Evolutionary conservation across 257 asterid genomes (phyloP).

Genomic region (Capsicum baccatum): DNA sequence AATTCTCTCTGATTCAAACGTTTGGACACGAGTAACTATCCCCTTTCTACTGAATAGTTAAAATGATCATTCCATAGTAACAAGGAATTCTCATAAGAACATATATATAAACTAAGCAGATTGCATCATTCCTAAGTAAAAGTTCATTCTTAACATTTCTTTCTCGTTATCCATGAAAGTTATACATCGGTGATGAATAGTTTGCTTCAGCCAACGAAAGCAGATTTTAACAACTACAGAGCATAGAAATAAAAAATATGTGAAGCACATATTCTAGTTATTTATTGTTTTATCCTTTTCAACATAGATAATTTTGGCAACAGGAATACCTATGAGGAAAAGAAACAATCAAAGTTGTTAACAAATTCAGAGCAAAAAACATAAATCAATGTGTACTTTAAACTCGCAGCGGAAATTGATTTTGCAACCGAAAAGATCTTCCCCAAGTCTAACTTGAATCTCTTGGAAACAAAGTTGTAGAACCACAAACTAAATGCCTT

Average conservation of each 20-base stretch:
- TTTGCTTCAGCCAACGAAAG: constrained; percentile 3
- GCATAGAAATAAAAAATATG: not conserved
- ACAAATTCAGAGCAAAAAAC: too few relatives aligned
- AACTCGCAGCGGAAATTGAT: too few relatives aligned
- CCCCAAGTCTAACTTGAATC: too few relatives aligned
- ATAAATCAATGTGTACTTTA: too few relatives aligned
- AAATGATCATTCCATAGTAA: not conserved
- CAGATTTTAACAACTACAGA: not conserved
- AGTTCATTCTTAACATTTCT: constrained; percentile 18
- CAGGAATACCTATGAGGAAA: not conserved
- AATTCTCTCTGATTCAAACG: not conserved
- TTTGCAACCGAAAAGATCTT: too few relatives aligned
- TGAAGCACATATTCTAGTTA: not conserved
- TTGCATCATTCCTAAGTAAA: not conserved
- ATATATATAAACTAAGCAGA: not conserved
- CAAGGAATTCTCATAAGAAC: not conserved
- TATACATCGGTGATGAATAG: not conserved
- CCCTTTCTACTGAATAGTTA: not conserved
- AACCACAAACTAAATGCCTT: too few relatives aligned
- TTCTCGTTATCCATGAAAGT: not conserved
- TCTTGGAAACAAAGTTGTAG: too few relatives aligned
- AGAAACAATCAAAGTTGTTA: not conserved
- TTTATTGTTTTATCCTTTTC: not conserved
- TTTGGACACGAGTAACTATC: not conserved
- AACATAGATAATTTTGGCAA: not conserved